phyloP scores from a whole-genome alignment of 2,329 filamentous ascomycete species.

The Penicillium sp. region DNA sequence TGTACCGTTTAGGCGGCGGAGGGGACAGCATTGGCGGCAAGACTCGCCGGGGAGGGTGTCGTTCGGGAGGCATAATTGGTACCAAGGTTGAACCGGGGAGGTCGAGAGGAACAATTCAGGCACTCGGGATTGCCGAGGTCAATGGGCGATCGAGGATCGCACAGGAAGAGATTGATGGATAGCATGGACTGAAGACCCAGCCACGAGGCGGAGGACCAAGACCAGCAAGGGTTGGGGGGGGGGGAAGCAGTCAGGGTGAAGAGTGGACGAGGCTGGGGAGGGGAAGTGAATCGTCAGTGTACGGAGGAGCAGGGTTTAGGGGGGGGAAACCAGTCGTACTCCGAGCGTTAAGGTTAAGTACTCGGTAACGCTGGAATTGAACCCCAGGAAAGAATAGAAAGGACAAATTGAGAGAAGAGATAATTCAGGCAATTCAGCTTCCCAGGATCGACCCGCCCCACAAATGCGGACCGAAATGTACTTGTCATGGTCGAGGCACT shows the following conservation, averaged over 20 bases:
- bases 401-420: neutral
- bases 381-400: no score
- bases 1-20: conserved; percentile 21
- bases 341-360: no score
- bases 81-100: neutral
- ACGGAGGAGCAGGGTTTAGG: neutral
- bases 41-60: conserved; percentile 6
- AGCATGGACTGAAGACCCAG: conserved; percentile 5
- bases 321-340: neutral
- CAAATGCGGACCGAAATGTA: no score
- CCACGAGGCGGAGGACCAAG: neutral
- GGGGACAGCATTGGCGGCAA: conserved; percentile 19
- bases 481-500: no score
- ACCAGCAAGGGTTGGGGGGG: no score
- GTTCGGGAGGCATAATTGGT: conserved; percentile 3
- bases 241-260: no score
- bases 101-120: neutral
- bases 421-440: neutral
- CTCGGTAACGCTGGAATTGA: no score
- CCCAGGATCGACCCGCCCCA: neutral
- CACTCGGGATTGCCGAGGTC: neutral
- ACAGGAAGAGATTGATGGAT: conserved; percentile 1
- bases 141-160: conserved; percentile 9
- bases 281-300: neutral
- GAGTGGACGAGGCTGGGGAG: no score